Evolutionary conservation across 768 basidiomycete genomes (phyloP).

Genomic region (Rhodotorula diobovata): DNA sequence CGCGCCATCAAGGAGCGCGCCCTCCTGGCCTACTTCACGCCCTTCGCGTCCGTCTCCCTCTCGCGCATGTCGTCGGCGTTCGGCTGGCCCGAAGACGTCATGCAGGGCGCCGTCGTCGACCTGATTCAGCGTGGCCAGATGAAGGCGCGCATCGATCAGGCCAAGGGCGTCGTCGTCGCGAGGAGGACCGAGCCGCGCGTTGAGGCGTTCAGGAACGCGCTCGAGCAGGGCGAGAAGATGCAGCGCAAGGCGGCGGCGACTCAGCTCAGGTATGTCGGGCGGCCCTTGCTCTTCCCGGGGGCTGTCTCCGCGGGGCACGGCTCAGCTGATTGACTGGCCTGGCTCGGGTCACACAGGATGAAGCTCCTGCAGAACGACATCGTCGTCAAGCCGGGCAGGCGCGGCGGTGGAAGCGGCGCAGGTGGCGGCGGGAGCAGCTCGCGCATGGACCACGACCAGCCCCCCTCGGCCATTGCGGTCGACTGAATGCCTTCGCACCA

Average conservation of each 20-base stretch:
- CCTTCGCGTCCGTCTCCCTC: conserved; percentile 77
- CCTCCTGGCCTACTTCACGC: conserved; percentile 81
- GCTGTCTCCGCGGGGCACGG: background rate
- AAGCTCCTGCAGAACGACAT: conserved; percentile 67
- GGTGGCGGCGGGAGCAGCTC: too few species aligned
- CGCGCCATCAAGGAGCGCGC: conserved; percentile 70
- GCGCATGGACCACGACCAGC: background rate
- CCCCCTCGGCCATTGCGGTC: background rate
- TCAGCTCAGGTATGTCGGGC: conserved; percentile 23
- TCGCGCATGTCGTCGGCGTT: conserved; percentile 81
- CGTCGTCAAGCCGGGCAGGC: conserved; percentile 16
- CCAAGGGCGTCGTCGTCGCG: conserved; percentile 16
- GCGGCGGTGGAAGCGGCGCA: background rate
- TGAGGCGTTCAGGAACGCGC: conserved; percentile 68
- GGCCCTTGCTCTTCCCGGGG: background rate
- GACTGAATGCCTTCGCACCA: background rate
- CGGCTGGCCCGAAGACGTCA: conserved; percentile 68
- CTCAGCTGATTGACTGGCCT: too few species aligned
- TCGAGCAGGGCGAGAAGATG: conserved; percentile 68
- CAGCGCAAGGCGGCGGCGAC: conserved; percentile 57
- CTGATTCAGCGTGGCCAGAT: conserved; percentile 75
- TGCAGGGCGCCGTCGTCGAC: conserved; percentile 66
- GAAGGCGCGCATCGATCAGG: conserved; percentile 46
- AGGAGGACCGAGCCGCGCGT: conserved; percentile 52
- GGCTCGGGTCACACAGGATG: conserved; percentile 7